phyloP scores from a whole-genome alignment of 75 land plant species.

The Ceratopteris richardii region DNA sequence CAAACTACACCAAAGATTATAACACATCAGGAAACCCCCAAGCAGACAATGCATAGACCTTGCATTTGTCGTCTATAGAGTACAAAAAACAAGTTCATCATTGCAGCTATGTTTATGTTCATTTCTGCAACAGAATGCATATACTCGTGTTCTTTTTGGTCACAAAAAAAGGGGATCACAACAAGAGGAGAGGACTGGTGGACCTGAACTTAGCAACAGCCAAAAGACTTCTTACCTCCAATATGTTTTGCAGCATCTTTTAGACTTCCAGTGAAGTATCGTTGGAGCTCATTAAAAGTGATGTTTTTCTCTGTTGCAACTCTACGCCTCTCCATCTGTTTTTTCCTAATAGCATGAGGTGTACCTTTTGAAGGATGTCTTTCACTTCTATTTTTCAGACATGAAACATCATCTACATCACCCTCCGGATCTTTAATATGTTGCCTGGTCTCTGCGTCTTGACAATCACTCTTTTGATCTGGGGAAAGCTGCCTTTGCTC shows the following conservation, averaged over 20 bases:
- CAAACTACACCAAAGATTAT: constrained; percentile 52
- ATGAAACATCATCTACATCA: too few species aligned
- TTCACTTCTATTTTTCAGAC: too few species aligned
- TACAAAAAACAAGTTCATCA: background rate
- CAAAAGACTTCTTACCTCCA: constrained; percentile 39
- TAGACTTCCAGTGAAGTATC: constrained; percentile 80
- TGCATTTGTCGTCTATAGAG: background rate
- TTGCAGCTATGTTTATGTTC: too few species aligned
- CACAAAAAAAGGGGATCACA: background rate
- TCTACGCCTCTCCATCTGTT: constrained; percentile 38
- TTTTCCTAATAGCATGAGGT: constrained; percentile 13
- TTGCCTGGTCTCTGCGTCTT: too few species aligned
- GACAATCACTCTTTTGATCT: too few species aligned
- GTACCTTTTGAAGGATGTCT: background rate
- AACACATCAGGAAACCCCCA: background rate
- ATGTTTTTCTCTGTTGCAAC: constrained; percentile 58
- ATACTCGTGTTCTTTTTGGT: background rate
- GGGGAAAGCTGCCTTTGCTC: too few species aligned
- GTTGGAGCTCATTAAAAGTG: constrained; percentile 66
- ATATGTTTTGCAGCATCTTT: constrained; percentile 86
- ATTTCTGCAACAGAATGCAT: too few species aligned
- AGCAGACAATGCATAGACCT: too few species aligned
- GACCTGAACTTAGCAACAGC: background rate
- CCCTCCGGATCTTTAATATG: too few species aligned
- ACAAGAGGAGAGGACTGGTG: background rate